These are phyloP conservation scores for Limtongozyma cylindracea DNA, from an alignment of 805 yeast species.

Conservation along the genomic window DNA sequence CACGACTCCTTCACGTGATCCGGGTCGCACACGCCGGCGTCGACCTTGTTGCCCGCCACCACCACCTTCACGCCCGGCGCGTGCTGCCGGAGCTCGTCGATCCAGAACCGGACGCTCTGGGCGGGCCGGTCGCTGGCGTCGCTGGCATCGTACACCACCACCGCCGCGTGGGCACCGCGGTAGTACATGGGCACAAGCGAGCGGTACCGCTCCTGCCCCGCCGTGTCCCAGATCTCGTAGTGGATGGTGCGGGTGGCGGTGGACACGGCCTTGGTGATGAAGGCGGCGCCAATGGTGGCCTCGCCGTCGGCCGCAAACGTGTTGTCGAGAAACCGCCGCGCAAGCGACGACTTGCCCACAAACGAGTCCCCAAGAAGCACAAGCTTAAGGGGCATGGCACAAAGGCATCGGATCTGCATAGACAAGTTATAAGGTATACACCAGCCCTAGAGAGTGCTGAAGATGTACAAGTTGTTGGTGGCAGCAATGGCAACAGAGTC, in stretches of 20 bases:
- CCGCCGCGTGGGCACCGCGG: conserved; percentile 18
- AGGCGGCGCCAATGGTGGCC: conserved; percentile 97
- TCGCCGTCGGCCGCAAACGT: conserved; percentile 60
- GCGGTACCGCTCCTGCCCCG: not conserved
- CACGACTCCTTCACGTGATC: no score
- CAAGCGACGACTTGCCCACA: conserved; percentile 50
- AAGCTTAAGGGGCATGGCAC: no score
- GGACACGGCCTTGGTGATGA: conserved; percentile 45
- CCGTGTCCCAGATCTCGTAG: not conserved
- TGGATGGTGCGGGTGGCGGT: conserved; percentile 14
- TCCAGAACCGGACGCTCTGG: conserved; percentile 67
- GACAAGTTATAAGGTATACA: no score
- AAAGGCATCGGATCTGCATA: no score
- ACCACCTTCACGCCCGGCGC: conserved; percentile 20
- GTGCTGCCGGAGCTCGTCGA: conserved; percentile 34
- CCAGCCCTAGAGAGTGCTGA: conserved; percentile 33
- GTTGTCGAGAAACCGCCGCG: conserved; percentile 49
- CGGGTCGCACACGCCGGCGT: no score
- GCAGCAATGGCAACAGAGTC: conserved; percentile 96
- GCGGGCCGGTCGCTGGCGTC: conserved; percentile 15
- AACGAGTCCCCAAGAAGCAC: conserved; percentile 26
- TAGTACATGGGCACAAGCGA: not conserved
- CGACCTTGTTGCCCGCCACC: no score
- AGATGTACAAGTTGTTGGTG: conserved; percentile 77
- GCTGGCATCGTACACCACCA: conserved; percentile 70